Conservation (phyloP, 2,329 filamentous ascomycete species). For the Periconia digitata region DNA sequence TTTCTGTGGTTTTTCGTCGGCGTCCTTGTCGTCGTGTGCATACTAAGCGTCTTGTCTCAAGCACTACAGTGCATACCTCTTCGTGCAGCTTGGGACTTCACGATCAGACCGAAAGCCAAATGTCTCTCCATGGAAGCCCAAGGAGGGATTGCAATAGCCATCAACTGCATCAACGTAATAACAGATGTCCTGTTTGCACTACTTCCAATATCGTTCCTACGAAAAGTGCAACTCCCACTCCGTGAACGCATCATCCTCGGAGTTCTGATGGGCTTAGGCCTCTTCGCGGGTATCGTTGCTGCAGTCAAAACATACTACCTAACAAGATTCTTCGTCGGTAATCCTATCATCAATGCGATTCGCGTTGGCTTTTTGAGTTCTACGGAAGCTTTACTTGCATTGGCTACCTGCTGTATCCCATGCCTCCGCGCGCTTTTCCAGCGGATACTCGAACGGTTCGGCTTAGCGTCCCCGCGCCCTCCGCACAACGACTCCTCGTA, state of each 20-base stretch:
- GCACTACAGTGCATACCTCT: constrained; percentile 19
- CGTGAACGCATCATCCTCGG: constrained; percentile 20
- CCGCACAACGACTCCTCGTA: constrained; percentile 12
- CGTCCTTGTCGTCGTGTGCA: constrained; percentile 10
- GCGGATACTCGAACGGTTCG: constrained; percentile 7
- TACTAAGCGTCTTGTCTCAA: constrained; percentile 16
- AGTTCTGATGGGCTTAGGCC: constrained; percentile 19
- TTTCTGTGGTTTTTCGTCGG: constrained; percentile 19
- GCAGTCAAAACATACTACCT: constrained; percentile 16
- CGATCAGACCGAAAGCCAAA: constrained; percentile 7
- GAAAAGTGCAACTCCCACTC: constrained; percentile 19
- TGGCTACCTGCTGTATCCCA: constrained; percentile 20
- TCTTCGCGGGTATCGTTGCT: constrained; percentile 16
- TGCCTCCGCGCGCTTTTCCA: constrained; percentile 23
- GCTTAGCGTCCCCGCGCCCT: constrained; percentile 2
- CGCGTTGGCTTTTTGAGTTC: constrained; percentile 18
- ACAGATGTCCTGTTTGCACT: constrained; percentile 21
- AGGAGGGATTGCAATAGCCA: constrained; percentile 8
- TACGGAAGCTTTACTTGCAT: constrained; percentile 18
- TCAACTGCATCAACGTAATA: constrained; percentile 14
- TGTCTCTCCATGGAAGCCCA: constrained; percentile 13
- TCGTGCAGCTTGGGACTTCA: constrained; percentile 14
- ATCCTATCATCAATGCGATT: constrained; percentile 10
- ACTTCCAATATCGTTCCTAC: constrained; percentile 20
- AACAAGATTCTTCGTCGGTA: constrained; percentile 1